These are phyloP conservation scores for Chlamydomonas sp. DNA, from an alignment of 139 green algal genomes.

Conservation along the genomic window DNA sequence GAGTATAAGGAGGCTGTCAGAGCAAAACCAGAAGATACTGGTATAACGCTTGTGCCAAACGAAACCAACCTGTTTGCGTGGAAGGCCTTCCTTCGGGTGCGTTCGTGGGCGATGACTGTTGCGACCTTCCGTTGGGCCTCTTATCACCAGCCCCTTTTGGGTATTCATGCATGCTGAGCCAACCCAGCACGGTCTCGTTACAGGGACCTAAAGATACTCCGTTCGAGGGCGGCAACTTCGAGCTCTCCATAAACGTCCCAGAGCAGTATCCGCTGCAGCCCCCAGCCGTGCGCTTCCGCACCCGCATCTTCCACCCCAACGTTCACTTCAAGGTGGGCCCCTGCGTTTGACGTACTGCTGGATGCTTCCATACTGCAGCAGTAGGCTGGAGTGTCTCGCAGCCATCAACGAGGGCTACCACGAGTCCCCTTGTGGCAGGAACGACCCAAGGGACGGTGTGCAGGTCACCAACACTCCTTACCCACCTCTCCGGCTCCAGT, in stretches of 20 bases:
- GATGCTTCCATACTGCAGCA: not conserved
- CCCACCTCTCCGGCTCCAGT: not conserved
- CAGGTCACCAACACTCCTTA: too few relatives aligned
- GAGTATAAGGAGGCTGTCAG: slow-evolving; percentile 76
- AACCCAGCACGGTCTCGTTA: not conserved
- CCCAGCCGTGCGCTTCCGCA: slow-evolving; percentile 79
- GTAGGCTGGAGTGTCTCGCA: too few relatives aligned
- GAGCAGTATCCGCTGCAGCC: slow-evolving; percentile 92
- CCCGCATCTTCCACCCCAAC: slow-evolving; percentile 97
- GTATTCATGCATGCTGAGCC: not conserved
- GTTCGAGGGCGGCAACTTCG: slow-evolving; percentile 87
- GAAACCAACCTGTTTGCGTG: slow-evolving; percentile 81
- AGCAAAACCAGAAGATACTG: slow-evolving; percentile 52
- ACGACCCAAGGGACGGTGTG: not conserved
- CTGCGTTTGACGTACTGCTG: not conserved
- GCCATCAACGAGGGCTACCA: too few relatives aligned
- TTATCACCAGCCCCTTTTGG: not conserved
- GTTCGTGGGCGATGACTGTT: not conserved
- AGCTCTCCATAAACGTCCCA: slow-evolving; percentile 85
- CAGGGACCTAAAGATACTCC: slow-evolving; percentile 90
- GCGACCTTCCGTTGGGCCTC: not conserved
- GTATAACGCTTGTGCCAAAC: slow-evolving; percentile 78
- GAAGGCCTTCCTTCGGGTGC: slow-evolving; percentile 73
- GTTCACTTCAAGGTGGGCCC: slow-evolving; percentile 89
- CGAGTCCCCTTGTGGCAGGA: too few relatives aligned